These are phyloP conservation scores for Trifolium pratense DNA, from an alignment of 306 rosid species.

Conservation along the genomic window DNA sequence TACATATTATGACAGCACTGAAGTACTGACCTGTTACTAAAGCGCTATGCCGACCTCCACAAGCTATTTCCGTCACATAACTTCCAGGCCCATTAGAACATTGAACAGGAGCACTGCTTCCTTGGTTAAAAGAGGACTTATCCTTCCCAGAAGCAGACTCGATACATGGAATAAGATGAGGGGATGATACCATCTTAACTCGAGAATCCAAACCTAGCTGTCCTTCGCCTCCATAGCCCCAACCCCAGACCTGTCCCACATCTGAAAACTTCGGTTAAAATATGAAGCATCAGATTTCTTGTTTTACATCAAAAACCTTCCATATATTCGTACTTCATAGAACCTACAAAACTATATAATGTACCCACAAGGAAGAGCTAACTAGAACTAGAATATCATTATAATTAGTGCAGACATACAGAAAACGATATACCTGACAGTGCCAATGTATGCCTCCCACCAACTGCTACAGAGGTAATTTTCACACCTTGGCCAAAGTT, in stretches of 20 bases:
- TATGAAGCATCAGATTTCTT: conserved; percentile 81
- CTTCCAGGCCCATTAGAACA: conserved; percentile 65
- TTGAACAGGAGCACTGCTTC: conserved; percentile 46
- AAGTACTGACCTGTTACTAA: conserved; percentile 75
- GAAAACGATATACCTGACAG: conserved; percentile 73
- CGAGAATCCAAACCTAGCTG: conserved; percentile 96
- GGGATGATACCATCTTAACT: conserved; percentile 83
- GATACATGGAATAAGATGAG: conserved; percentile 76
- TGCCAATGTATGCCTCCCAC: conserved; percentile 88
- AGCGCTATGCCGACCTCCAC: conserved; percentile 92
- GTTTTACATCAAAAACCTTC: conserved; percentile 86
- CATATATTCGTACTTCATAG: conserved; percentile 77
- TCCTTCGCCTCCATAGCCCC: conserved; percentile 99
- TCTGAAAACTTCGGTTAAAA: conserved; percentile 91
- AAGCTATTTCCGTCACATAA: conserved; percentile 77
- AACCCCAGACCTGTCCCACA: conserved; percentile 99
- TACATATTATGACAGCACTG: neutral
- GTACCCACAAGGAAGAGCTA: conserved; percentile 67
- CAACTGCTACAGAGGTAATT: conserved; percentile 77
- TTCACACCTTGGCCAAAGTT: conserved; percentile 68
- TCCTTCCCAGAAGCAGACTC: conserved; percentile 70
- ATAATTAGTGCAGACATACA: conserved; percentile 34
- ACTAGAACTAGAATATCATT: conserved; percentile 52
- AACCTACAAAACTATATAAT: conserved; percentile 86
- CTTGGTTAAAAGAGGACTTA: conserved; percentile 52